These are phyloP conservation scores for Candida chilensis DNA, from an alignment of 805 yeast species.

Conservation along the genomic window DNA sequence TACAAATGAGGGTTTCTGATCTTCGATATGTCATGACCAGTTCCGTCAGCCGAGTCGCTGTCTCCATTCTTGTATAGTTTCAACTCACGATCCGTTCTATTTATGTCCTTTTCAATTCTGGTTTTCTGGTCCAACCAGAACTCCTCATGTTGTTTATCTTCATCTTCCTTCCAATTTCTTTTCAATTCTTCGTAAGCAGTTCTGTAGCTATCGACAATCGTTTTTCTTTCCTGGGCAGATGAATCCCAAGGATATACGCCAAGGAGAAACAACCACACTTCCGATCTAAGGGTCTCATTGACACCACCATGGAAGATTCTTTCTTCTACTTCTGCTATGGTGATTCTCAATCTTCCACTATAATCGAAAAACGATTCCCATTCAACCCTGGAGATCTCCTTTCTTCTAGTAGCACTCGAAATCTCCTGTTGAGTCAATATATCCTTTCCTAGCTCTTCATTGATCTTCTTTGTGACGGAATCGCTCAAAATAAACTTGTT, in stretches of 20 bases:
- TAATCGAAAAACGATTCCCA: conserved; percentile 84
- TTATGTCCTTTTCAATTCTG: conserved; percentile 89
- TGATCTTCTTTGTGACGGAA: conserved; percentile 44
- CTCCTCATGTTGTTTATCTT: conserved; percentile 38
- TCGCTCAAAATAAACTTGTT: conserved; percentile 46
- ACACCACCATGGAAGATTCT: conserved; percentile 85
- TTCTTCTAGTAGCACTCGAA: conserved; percentile 50
- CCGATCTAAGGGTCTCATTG: conserved; percentile 43
- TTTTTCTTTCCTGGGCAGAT: conserved; percentile 55
- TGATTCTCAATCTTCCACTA: conserved; percentile 63
- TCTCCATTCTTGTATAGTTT: conserved; percentile 46
- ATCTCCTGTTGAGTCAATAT: conserved; percentile 50
- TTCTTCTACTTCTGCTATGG: conserved; percentile 71
- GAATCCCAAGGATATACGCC: conserved; percentile 89
- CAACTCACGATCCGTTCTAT: conserved; percentile 79
- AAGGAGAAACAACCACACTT: conserved; percentile 82
- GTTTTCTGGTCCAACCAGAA: conserved; percentile 87
- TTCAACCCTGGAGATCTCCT: conserved; percentile 60
- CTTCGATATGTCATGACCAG: conserved; percentile 50
- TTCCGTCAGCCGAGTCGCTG: conserved; percentile 26
- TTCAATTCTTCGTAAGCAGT: conserved; percentile 59
- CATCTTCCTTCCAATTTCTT: conserved; percentile 56
- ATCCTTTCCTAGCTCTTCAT: conserved; percentile 53
- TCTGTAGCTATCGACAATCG: conserved; percentile 44
- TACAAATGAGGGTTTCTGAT: conserved; percentile 72